Evolutionary conservation across 2,329 filamentous ascomycete genomes (phyloP).

Genomic region (Diaporthe humulicola): DNA sequence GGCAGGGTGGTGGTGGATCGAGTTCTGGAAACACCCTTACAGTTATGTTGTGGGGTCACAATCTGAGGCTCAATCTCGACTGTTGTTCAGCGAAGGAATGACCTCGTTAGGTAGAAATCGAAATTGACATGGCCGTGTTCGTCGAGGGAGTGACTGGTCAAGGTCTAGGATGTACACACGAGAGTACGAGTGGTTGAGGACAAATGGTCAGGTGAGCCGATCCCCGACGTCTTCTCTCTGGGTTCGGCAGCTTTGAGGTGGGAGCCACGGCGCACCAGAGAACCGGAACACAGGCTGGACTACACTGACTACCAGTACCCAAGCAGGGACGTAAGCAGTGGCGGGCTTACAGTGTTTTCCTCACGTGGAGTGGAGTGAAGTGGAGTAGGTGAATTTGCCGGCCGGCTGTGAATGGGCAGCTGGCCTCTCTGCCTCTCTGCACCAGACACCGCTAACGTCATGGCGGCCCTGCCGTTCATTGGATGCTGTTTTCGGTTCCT

Average conservation of each 20-base stretch:
- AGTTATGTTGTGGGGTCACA: conserved; percentile 10
- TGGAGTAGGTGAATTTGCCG: too few relatives aligned
- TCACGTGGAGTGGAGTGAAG: conserved; percentile 26
- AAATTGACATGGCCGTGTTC: conserved; percentile 7
- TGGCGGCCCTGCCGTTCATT: neutral
- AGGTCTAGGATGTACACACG: neutral
- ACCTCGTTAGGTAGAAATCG: neutral
- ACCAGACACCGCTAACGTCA: conserved; percentile 2
- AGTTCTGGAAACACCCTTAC: conserved; percentile 33
- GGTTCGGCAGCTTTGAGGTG: conserved; percentile 1
- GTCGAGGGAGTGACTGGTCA: neutral
- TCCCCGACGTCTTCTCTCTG: conserved; percentile 9
- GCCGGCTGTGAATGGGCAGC: conserved; percentile 1
- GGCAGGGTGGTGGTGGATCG: conserved; percentile 34
- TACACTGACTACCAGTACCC: too few relatives aligned
- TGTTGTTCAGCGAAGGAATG: conserved; percentile 27
- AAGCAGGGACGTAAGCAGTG: conserved; percentile 1
- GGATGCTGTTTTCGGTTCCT: conserved; percentile 11
- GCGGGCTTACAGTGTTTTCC: neutral
- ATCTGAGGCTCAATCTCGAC: conserved; percentile 33
- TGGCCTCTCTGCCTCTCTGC: neutral
- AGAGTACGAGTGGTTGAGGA: neutral
- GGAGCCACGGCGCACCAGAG: neutral
- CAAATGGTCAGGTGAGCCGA: conserved; percentile 6
- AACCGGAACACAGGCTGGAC: neutral